Base-by-base conservation (phyloP, 2,329 filamentous ascomycete genomes). In the Sporothrix schenckii region DNA sequence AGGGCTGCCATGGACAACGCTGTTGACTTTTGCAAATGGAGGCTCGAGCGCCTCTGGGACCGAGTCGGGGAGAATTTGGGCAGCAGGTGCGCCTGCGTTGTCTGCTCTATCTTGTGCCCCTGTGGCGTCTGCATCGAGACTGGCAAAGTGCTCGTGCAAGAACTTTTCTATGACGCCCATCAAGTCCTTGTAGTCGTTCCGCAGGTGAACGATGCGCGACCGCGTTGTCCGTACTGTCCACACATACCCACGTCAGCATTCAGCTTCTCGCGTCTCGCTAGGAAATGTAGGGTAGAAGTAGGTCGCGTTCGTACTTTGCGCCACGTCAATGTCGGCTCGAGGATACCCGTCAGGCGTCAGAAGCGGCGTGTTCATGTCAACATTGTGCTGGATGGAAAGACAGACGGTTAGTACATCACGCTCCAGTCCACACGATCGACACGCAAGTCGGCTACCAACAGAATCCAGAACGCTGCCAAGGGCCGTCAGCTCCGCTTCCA, bases 331-430 rank as follows among this genome's bases (percentile, higher is more conserved):
- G 80, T 99, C 95, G 76, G 92, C 90, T 78, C 95, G 88, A 44
- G 95, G 95, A 78, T 92, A 99, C 63, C 95, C 95, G 80, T 98
- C 95, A 72, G 89, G 87, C 16, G 94, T 97, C 30, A 93, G 88
- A 52, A 99, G 87, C 71, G 88, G 85, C 9, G 95, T 97, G 76
- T 91, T 90, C 95, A 99, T 99, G 76, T 91, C 90, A 68, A 97
- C 94, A 58, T 91, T 89, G 83, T 98, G 94, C 94, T 97, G 76
- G 41, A n/a, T 14, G 41, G 34, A 47, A n/a, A n/a, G 41, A 9
- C 16, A 34, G 9, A 19, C 14, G 2, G 39, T 69, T 41, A 53
- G 61, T 14, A 21, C n/a, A 63, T 16, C 4, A 5, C n/a, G 21
- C 14, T 7, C n/a, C 2, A 2, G 41, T 19, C 34, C 72, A n/a